Evolutionary conservation across 148 eudicot species (phyloP).

Genomic region (Pharnaceum exiguum): DNA sequence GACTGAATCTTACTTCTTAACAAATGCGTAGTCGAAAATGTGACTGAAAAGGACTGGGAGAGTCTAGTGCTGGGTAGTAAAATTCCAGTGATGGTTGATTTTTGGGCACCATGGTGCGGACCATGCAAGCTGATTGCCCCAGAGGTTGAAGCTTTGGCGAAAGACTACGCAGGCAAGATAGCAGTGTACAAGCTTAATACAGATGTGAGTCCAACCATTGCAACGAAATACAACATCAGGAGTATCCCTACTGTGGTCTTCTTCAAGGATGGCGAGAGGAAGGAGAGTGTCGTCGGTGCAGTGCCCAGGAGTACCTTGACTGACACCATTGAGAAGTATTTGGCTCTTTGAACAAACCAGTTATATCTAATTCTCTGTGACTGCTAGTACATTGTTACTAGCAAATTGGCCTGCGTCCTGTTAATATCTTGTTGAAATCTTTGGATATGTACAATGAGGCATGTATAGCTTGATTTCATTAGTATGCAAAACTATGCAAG

Average conservation of each 20-base stretch:
- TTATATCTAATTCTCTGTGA: conserved; percentile 7
- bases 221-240: conserved; percentile 50
- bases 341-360: conserved; percentile 17
- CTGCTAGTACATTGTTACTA: background rate
- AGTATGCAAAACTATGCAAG: too few relatives aligned
- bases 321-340: conserved; percentile 50
- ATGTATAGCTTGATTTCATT: too few relatives aligned
- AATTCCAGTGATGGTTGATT: conserved; percentile 55
- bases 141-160: conserved; percentile 60
- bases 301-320: conserved; percentile 58
- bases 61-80: conserved; percentile 37
- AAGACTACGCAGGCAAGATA: conserved; percentile 55
- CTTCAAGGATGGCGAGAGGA: conserved; percentile 63
- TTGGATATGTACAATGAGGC: too few relatives aligned
- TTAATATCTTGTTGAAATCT: too few relatives aligned
- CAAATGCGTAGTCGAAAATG: conserved; percentile 35
- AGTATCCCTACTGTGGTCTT: conserved; percentile 68
- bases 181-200: conserved; percentile 63
- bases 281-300: conserved; percentile 61
- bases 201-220: conserved; percentile 53
- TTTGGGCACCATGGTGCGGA: conserved; percentile 87
- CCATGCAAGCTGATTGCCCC: conserved; percentile 68
- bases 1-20: too few relatives aligned
- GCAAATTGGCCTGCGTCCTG: background rate
- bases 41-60: conserved; percentile 49